Evolutionary conservation across 371 early-diverging fungal genomes (phyloP).

Genomic region (Mucor circinelloides): DNA sequence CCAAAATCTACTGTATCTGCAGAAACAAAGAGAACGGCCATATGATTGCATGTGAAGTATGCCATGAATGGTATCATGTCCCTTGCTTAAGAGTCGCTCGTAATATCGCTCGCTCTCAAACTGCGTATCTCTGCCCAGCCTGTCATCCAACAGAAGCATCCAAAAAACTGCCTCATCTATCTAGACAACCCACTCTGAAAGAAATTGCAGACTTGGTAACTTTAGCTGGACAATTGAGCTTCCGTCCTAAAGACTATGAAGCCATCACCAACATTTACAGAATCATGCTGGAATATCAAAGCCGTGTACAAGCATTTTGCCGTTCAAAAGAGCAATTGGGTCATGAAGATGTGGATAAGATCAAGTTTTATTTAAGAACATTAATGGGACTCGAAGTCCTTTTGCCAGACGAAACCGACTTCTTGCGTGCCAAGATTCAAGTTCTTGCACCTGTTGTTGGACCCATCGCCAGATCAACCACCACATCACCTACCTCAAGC

Average conservation of each 20-base stretch:
- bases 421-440: constrained; percentile 50
- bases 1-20: constrained; percentile 60
- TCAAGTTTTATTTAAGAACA: constrained; percentile 54
- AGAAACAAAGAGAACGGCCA: constrained; percentile 61
- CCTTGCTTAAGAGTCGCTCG: constrained; percentile 67
- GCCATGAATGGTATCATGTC: constrained; percentile 82
- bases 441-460: constrained; percentile 25
- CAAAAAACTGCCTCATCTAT: constrained; percentile 9
- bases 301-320: constrained; percentile 45
- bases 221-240: constrained; percentile 49
- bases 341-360: constrained; percentile 37
- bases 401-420: constrained; percentile 47
- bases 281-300: constrained; percentile 32
- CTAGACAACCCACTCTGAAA: constrained; percentile 47
- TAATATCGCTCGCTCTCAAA: constrained; percentile 55
- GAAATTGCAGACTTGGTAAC: constrained; percentile 45
- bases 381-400: constrained; percentile 62
- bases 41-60: constrained; percentile 84
- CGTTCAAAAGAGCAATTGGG: constrained; percentile 36
- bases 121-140: constrained; percentile 69
- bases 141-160: constrained; percentile 41
- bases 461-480: neutral
- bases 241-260: constrained; percentile 60
- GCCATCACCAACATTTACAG: constrained; percentile 54
- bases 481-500: neutral